phyloP scores from a whole-genome alignment of 2,329 filamentous ascomycete genomes.

The Blastomyces emzantsi region DNA sequence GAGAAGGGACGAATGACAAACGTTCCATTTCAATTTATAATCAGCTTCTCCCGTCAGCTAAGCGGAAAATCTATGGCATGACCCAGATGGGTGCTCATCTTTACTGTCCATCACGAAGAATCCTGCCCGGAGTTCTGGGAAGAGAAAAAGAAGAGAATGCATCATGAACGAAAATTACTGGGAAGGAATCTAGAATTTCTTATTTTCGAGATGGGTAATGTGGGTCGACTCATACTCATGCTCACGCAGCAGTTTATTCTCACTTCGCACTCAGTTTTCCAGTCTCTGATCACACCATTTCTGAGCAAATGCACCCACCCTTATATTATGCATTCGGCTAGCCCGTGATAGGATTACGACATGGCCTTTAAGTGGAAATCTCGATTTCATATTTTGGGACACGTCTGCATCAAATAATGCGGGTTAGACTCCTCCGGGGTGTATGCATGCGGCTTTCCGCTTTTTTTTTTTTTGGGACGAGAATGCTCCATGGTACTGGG shows the following conservation, averaged over 20 bases:
- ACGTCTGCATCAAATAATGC: background rate
- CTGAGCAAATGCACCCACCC: background rate
- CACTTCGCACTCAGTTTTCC: background rate
- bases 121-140: background rate
- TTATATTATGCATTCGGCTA: background rate
- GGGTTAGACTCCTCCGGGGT: background rate
- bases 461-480: background rate
- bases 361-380: background rate
- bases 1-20: background rate
- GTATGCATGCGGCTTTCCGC: background rate
- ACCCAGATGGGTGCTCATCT: background rate
- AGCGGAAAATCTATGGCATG: background rate
- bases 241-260: background rate
- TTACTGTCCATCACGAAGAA: too few species aligned
- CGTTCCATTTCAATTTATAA: background rate
- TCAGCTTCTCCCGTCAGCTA: background rate
- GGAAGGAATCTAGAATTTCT: background rate
- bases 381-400: background rate
- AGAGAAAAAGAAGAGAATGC: background rate
- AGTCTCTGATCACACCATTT: background rate
- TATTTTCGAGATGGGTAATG: background rate
- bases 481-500: background rate
- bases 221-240: background rate
- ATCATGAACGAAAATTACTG: background rate
- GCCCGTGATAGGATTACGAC: background rate